These are phyloP conservation scores for Thalassiosira oceanica DNA, from an alignment of 352 stramenopile genomes.

Conservation along the genomic window DNA sequence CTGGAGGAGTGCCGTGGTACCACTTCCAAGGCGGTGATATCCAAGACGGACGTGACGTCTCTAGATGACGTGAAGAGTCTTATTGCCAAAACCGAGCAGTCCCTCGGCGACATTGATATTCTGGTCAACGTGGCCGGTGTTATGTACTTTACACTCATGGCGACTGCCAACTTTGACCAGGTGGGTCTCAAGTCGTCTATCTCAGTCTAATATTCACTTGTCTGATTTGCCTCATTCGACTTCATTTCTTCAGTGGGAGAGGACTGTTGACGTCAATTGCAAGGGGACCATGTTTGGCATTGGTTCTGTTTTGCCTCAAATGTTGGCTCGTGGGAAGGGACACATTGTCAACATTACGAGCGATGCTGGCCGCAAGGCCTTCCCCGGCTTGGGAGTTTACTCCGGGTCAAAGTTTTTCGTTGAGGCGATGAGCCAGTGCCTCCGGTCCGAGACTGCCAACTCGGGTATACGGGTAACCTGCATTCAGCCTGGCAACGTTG, in stretches of 20 bases:
- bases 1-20: constrained; percentile 20
- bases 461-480: constrained; percentile 86
- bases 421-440: constrained; percentile 85
- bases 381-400: constrained; percentile 86
- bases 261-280: constrained; percentile 91
- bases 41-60: constrained; percentile 53
- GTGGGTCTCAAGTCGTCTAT: too few relatives aligned
- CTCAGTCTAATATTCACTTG: too few relatives aligned
- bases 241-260: constrained; percentile 91
- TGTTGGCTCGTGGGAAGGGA: constrained; percentile 46
- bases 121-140: constrained; percentile 90
- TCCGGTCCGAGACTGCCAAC: constrained; percentile 85
- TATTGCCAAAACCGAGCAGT: constrained; percentile 30
- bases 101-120: constrained; percentile 84
- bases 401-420: constrained; percentile 90
- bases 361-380: constrained; percentile 69
- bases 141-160: constrained; percentile 90
- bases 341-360: constrained; percentile 67
- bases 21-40: constrained; percentile 20
- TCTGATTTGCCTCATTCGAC: too few relatives aligned
- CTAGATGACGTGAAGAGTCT: constrained; percentile 40
- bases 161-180: constrained; percentile 88
- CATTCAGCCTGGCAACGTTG: constrained; percentile 89
- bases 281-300: constrained; percentile 89
- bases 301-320: constrained; percentile 49